Percentiles rank a stretch among this genome's conserved stretches.
These are phyloP conservation scores for Heterobasidion parviporum DNA, from an alignment of 1,284 basidiomycete species.

Conservation along the genomic window DNA sequence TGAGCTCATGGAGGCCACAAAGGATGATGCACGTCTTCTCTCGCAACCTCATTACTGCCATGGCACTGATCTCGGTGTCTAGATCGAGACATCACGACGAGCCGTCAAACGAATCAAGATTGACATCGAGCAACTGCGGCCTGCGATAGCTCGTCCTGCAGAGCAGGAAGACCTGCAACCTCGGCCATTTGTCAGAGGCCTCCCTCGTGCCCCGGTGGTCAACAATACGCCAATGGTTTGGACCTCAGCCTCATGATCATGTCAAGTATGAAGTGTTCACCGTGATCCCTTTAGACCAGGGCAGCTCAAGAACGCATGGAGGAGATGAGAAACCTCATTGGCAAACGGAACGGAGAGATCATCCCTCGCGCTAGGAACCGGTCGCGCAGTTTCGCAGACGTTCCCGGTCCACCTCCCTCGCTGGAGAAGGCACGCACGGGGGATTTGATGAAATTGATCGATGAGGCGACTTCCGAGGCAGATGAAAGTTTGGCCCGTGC, in stretches of 20 bases:
- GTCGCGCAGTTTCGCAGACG: conserved; percentile 20
- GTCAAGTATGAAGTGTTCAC: not conserved
- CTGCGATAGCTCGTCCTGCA: conserved; percentile 7
- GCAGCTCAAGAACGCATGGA: conserved; percentile 69
- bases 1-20: too few species aligned
- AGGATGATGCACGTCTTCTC: too few species aligned
- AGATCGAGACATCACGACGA: conserved; percentile 62
- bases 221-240: not conserved
- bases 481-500: conserved; percentile 48
- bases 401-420: conserved; percentile 13
- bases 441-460: conserved; percentile 29
- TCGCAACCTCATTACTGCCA: too few species aligned
- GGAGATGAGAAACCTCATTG: conserved; percentile 69
- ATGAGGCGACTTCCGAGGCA: conserved; percentile 45
- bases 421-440: conserved; percentile 13
- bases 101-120: conserved; percentile 64
- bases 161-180: conserved; percentile 14
- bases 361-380: conserved; percentile 30
- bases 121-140: conserved; percentile 30
- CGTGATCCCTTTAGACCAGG: conserved; percentile 37
- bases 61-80: not conserved
- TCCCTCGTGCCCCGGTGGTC: conserved; percentile 18
- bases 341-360: conserved; percentile 45
- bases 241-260: too few species aligned
- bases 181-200: conserved; percentile 38